These are phyloP conservation scores for Aspergillus calidoustus DNA, from an alignment of 2,329 filamentous ascomycete species.

Conservation along the genomic window DNA sequence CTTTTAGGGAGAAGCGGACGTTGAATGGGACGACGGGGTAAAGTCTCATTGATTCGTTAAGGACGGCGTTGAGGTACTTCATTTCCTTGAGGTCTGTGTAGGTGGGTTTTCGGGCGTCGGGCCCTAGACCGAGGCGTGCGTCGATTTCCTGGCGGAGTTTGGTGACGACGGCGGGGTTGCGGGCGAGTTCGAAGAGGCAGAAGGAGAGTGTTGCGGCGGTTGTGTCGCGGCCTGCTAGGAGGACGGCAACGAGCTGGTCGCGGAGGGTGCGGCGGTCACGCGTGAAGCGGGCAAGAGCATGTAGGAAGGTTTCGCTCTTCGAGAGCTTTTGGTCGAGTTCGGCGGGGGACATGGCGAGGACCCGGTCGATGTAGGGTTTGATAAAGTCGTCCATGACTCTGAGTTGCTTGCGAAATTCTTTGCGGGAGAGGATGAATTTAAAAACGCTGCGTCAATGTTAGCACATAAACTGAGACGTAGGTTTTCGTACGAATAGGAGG, in stretches of 20 bases:
- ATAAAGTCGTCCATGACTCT: slow-evolving; percentile 76
- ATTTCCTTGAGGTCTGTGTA: slow-evolving; percentile 85
- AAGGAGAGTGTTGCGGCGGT: slow-evolving; percentile 82
- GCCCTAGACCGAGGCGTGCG: slow-evolving; percentile 64
- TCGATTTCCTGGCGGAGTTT: slow-evolving; percentile 77
- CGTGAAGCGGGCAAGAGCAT: slow-evolving; percentile 81
- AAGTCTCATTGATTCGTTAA: slow-evolving; percentile 78
- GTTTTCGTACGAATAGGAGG: neutral
- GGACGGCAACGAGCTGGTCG: slow-evolving; percentile 80
- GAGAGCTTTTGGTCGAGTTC: slow-evolving; percentile 73
- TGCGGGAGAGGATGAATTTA: slow-evolving; percentile 65
- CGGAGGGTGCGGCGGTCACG: slow-evolving; percentile 68
- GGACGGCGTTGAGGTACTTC: slow-evolving; percentile 73
- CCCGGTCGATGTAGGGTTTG: slow-evolving; percentile 74
- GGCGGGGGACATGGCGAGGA: slow-evolving; percentile 69
- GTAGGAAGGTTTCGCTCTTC: slow-evolving; percentile 82
- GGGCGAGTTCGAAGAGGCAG: slow-evolving; percentile 79
- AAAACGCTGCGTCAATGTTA: slow-evolving; percentile 55
- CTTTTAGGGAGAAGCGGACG: slow-evolving; percentile 70
- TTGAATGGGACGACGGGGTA: slow-evolving; percentile 83
- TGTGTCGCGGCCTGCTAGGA: slow-evolving; percentile 82
- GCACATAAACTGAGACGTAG: neutral
- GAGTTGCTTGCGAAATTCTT: slow-evolving; percentile 66
- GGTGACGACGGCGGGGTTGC: slow-evolving; percentile 67
- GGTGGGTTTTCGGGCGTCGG: slow-evolving; percentile 56